Evolutionary conservation across 345 rosid species (phyloP).

Genomic region (Isatis tinctoria): DNA sequence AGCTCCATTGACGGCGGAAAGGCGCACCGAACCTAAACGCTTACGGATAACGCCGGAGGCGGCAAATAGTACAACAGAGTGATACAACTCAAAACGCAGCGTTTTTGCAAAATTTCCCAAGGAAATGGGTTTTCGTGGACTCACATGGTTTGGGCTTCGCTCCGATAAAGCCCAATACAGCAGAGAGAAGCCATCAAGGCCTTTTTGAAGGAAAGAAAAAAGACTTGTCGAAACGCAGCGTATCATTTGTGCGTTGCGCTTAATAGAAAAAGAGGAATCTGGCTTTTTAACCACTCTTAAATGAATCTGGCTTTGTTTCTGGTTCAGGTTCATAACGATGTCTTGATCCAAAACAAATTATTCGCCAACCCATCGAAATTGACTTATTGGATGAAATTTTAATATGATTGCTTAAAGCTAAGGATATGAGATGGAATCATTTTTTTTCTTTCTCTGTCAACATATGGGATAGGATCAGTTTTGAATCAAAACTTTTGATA

Average conservation of each 20-base stretch:
- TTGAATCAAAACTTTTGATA: too few species aligned
- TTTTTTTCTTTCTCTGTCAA: background rate
- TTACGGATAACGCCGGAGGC: constrained; percentile 20
- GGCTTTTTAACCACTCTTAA: background rate
- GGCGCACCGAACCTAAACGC: background rate
- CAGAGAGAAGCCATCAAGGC: background rate
- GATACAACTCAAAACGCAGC: background rate
- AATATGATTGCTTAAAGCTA: background rate
- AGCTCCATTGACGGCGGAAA: constrained; percentile 5
- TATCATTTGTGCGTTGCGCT: background rate
- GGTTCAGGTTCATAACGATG: background rate
- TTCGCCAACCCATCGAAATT: constrained; percentile 1
- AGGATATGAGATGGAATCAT: background rate
- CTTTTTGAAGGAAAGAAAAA: background rate
- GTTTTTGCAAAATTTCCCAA: background rate
- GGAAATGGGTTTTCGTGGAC: background rate
- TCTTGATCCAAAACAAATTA: background rate
- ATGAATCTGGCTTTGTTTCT: constrained; percentile 11
- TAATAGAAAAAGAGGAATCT: too few species aligned
- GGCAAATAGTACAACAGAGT: background rate
- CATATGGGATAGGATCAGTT: background rate
- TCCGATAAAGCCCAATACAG: background rate
- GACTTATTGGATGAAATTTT: background rate
- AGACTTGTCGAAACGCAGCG: background rate
- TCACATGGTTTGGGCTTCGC: background rate